These are phyloP conservation scores for Samsoniella hepiali DNA, from an alignment of 2,329 filamentous ascomycete genomes.

Conservation along the genomic window DNA sequence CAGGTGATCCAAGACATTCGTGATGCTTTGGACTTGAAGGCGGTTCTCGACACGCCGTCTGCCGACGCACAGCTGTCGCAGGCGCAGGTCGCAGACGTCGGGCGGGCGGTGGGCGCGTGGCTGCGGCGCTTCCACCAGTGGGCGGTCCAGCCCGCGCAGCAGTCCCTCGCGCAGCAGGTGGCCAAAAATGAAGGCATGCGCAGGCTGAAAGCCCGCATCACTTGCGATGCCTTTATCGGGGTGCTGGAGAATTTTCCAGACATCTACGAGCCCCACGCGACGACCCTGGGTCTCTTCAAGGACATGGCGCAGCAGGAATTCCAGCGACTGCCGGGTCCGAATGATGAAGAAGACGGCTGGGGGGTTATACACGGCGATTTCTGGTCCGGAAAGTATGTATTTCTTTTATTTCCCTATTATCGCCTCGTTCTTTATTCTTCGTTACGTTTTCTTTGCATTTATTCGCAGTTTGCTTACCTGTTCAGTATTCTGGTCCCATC, in stretches of 20 bases:
- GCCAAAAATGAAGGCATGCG: neutral
- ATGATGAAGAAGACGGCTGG: neutral
- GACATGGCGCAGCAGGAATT: neutral
- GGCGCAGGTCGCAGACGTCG: neutral
- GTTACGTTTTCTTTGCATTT: neutral
- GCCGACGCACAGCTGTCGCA: neutral
- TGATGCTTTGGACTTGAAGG: neutral
- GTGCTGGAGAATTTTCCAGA: slow-evolving; percentile 6
- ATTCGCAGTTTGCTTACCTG: neutral
- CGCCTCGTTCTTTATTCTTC: neutral
- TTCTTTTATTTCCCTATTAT: neutral
- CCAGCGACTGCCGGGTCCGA: neutral
- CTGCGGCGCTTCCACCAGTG: slow-evolving; percentile 10
- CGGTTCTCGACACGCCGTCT: neutral
- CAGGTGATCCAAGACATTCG: slow-evolving; percentile 4
- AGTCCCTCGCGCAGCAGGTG: neutral
- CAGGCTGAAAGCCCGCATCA: neutral
- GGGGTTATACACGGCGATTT: slow-evolving; percentile 1
- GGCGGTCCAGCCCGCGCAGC: slow-evolving; percentile 1
- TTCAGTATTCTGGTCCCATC: neutral
- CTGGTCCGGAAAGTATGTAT: slow-evolving; percentile 9
- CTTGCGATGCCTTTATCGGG: neutral
- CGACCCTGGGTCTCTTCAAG: neutral
- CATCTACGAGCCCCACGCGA: slow-evolving; percentile 1
- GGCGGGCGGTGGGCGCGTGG: neutral